Percentiles rank a stretch among this genome's conserved stretches.
Evolutionary conservation across 2,329 filamentous ascomycete genomes (phyloP).

Genomic region (Phoma sp.): DNA sequence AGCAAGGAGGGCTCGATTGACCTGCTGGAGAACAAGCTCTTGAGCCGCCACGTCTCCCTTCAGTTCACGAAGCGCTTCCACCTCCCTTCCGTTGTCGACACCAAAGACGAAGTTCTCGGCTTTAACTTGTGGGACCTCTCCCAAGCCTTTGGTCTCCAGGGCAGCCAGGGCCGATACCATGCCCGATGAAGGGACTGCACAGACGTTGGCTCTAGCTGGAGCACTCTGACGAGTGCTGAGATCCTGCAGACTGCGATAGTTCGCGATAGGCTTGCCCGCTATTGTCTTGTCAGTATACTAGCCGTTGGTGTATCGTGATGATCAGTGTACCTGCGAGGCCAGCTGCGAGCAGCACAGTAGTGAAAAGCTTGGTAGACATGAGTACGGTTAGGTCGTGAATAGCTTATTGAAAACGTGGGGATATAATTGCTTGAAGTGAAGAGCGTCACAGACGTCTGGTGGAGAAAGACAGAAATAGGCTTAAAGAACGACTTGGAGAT

Average conservation of each 20-base stretch:
- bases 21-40: slow-evolving; percentile 4
- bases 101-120: not conserved
- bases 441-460: slow-evolving; percentile 7
- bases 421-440: not conserved
- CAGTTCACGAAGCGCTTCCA: too few species aligned
- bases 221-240: not conserved
- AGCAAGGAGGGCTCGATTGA: slow-evolving; percentile 2
- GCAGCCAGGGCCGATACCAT: not conserved
- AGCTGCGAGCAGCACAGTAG: slow-evolving; percentile 11
- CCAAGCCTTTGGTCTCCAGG: not conserved
- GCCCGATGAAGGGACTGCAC: not conserved
- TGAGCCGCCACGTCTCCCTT: not conserved
- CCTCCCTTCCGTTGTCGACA: not conserved
- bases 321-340: slow-evolving; percentile 6
- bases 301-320: not conserved
- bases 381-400: not conserved
- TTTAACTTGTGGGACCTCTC: slow-evolving; percentile 1
- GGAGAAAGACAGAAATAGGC: not conserved
- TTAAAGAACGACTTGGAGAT: not conserved
- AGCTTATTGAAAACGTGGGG: too few species aligned
- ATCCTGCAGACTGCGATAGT: not conserved
- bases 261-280: slow-evolving; percentile 7
- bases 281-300: not conserved
- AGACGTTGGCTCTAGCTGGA: not conserved
- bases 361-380: slow-evolving; percentile 8